Conservation (phyloP, 1,284 basidiomycete species). For the Earliella scabrosa region DNA sequence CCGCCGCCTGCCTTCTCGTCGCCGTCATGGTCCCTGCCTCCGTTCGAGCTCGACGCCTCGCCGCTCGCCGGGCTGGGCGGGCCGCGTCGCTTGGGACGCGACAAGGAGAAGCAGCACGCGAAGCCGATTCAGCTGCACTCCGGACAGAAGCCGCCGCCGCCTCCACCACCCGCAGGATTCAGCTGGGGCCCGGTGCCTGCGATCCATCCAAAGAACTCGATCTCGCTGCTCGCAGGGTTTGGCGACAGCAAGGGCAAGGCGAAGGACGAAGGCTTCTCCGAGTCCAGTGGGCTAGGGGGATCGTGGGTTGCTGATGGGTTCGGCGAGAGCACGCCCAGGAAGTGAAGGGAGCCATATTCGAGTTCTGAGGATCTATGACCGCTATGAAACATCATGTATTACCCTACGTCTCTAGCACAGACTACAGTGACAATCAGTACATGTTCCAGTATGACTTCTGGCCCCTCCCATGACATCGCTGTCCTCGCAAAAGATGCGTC, state of each 20-base stretch:
- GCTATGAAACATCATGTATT: constrained; percentile 6
- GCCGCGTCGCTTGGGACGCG: constrained; percentile 11
- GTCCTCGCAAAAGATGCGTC: background rate
- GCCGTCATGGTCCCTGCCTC: constrained; percentile 13
- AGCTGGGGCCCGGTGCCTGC: constrained; percentile 68
- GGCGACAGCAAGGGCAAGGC: background rate
- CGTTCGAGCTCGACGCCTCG: constrained; percentile 6
- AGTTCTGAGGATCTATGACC: background rate
- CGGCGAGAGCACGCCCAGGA: constrained; percentile 4
- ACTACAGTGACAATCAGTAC: constrained; percentile 10
- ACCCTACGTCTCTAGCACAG: constrained; percentile 6
- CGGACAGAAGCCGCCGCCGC: constrained; percentile 37
- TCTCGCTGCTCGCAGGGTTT: constrained; percentile 34
- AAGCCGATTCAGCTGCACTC: constrained; percentile 43
- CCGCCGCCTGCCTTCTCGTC: constrained; percentile 14
- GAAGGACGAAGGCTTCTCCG: constrained; percentile 6
- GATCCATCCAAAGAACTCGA: constrained; percentile 40
- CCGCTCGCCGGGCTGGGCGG: constrained; percentile 1
- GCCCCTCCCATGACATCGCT: too few relatives aligned
- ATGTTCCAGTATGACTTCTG: background rate
- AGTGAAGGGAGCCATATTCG: background rate
- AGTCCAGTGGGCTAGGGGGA: constrained; percentile 6
- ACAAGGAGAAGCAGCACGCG: constrained; percentile 43
- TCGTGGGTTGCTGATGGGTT: constrained; percentile 35
- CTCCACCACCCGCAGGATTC: constrained; percentile 47